Evolutionary conservation across 352 stramenopile genomes (phyloP), one percentile per base, ranked within the genome.

Genomic region (Pythium monospermum): DNA sequence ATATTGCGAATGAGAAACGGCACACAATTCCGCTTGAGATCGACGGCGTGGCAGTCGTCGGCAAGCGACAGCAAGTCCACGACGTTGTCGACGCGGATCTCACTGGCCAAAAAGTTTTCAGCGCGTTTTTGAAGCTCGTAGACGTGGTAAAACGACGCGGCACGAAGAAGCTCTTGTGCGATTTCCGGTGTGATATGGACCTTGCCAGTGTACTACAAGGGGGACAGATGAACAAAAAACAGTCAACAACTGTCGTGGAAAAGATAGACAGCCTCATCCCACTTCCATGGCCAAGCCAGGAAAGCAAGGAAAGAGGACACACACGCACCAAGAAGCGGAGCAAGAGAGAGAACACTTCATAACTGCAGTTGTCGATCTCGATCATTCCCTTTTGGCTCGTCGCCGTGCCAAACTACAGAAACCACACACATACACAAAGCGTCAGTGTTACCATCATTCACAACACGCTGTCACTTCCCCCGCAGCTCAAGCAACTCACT

Each of bases 291-390:
- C n/a, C n/a, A n/a, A n/a, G n/a, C n/a, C n/a, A n/a, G n/a, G n/a
- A n/a, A 15, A 18, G 18, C 0, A 19, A 32, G 11, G 25, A 28
- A 35, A 39, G 8, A 12, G 21, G 12, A 6, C 8, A 13, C 28
- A 35, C 27, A 71, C 79, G 38, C 62, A 93, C 83, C 68, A 95
- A 49, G 49, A 95, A 95, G 6, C 82, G 78, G 28, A 95, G 65
- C 23, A 95, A 42, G 18, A 91, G 74, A 6, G 76, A 88, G 51
- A 95, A 95, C 8, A 91, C 82, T 74, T 90, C 78, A 37, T 92
- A 93, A 55, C 76, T 89, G 67, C 80, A 91, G 64, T 95, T 91
- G 59, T 93, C 78, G 16, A 95, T 80, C 58, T 95, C 84, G 25
- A 95, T 89, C 66, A 91, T 85, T 3, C 74, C 80, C 12, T 84